Percentiles rank a stretch among this genome's conserved stretches.
These are phyloP conservation scores for Pseudonectria foliicola DNA, from an alignment of 2,329 filamentous ascomycete genomes.

Conservation along the genomic window DNA sequence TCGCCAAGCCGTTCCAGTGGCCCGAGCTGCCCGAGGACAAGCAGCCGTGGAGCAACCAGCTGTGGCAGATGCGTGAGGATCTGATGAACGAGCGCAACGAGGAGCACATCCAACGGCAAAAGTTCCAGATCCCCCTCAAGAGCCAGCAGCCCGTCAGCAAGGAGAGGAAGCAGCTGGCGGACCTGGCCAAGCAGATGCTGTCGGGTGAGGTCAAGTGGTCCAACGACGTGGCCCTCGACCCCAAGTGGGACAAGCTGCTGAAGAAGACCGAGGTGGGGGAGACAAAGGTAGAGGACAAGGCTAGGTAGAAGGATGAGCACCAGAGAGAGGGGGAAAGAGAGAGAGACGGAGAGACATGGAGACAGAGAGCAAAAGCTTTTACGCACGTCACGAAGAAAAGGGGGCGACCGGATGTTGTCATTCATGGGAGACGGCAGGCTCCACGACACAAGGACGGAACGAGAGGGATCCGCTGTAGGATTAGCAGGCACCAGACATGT, in stretches of 20 bases:
- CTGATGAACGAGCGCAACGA: constrained; percentile 35
- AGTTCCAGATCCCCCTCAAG: constrained; percentile 30
- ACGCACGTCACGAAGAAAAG: too few species aligned
- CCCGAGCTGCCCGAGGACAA: constrained; percentile 61
- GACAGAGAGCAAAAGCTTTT: too few species aligned
- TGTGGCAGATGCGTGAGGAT: constrained; percentile 46
- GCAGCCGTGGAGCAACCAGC: constrained; percentile 56
- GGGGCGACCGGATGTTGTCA: constrained; percentile 11
- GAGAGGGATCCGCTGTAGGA: constrained; percentile 18
- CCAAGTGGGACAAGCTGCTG: constrained; percentile 36
- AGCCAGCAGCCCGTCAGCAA: constrained; percentile 35
- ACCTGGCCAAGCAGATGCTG: constrained; percentile 57
- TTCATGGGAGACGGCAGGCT: constrained; percentile 16
- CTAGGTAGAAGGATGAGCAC: constrained; percentile 15
- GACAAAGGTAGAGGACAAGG: constrained; percentile 17
- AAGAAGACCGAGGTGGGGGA: constrained; percentile 15
- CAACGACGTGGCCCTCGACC: constrained; percentile 38
- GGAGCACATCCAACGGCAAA: constrained; percentile 25
- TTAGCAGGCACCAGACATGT: constrained; percentile 23
- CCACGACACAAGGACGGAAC: constrained; percentile 5
- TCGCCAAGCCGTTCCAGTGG: constrained; percentile 83
- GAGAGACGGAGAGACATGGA: constrained; percentile 4
- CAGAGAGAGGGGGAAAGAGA: constrained; percentile 2
- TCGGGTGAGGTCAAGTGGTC: constrained; percentile 56
- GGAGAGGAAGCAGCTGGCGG: constrained; percentile 45